Conservation (phyloP, 1,284 basidiomycete species). For the Phylloporus sp. region DNA sequence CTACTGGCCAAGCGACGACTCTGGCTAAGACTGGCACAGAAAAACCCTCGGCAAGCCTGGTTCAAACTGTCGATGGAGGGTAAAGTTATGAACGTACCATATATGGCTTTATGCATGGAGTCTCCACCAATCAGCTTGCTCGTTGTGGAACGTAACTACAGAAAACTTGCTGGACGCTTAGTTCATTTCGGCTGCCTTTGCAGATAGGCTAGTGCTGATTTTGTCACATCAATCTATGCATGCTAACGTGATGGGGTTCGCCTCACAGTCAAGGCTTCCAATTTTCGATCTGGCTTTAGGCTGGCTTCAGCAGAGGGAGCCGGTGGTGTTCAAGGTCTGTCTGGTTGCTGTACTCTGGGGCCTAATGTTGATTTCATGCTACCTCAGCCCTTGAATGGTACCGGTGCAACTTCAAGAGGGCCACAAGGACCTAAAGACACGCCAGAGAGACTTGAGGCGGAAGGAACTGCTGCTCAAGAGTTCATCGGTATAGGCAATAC, state of each 20-base stretch:
- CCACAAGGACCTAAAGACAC: conserved; percentile 77
- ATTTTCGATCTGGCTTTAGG: conserved; percentile 87
- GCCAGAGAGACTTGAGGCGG: conserved; percentile 86
- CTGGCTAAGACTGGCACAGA: too few relatives aligned
- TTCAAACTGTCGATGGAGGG: too few relatives aligned
- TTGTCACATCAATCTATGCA: background rate
- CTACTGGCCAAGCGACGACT: too few relatives aligned
- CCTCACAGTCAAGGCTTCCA: conserved; percentile 90
- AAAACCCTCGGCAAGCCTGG: too few relatives aligned
- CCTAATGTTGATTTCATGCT: background rate
- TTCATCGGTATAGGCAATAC: conserved; percentile 80
- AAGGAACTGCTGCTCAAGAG: conserved; percentile 83
- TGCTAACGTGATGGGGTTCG: background rate
- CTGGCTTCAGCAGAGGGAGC: conserved; percentile 89
- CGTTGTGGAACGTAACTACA: too few relatives aligned
- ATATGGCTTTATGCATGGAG: too few relatives aligned
- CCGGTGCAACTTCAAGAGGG: conserved; percentile 77
- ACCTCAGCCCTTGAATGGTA: conserved; percentile 71
- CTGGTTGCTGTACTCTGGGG: background rate
- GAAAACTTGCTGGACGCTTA: too few relatives aligned
- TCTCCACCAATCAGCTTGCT: too few relatives aligned
- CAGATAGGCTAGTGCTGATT: too few relatives aligned
- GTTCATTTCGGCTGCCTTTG: too few relatives aligned
- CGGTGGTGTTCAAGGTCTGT: conserved; percentile 79
- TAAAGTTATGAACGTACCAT: too few relatives aligned